These are phyloP conservation scores for Aaosphaeria pasadenensis DNA, from an alignment of 2,329 filamentous ascomycete species.

Conservation along the genomic window DNA sequence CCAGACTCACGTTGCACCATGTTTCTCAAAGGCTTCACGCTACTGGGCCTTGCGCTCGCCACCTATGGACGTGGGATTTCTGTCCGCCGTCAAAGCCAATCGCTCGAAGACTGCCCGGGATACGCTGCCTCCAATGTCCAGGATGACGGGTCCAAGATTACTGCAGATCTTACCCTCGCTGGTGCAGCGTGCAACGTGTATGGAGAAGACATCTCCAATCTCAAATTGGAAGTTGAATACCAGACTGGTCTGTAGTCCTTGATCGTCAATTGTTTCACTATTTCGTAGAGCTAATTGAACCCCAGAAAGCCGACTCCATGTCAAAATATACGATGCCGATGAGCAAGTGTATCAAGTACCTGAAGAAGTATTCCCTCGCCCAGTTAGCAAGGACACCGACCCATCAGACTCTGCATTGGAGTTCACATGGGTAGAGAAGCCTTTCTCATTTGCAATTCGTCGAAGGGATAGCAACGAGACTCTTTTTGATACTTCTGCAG, in stretches of 20 bases:
- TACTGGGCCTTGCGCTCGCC: too few species aligned
- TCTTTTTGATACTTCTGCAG: conserved; percentile 68
- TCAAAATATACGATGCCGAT: conserved; percentile 67
- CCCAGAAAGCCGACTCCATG: conserved; percentile 63
- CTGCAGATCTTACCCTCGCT: conserved; percentile 66
- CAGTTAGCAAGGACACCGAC: conserved; percentile 34
- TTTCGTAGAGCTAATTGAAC: not conserved
- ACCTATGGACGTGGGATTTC: too few species aligned
- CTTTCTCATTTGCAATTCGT: conserved; percentile 65
- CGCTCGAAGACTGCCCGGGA: conserved; percentile 55
- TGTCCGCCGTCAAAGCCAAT: not conserved
- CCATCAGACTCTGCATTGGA: conserved; percentile 46
- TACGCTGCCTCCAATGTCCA: conserved; percentile 63
- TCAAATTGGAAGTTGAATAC: conserved; percentile 59
- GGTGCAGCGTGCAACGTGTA: conserved; percentile 63
- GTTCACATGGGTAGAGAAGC: conserved; percentile 54
- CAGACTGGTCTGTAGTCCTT: conserved; percentile 51
- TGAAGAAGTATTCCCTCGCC: conserved; percentile 63
- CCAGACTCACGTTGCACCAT: too few species aligned
- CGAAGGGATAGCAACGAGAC: conserved; percentile 56
- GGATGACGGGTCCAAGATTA: conserved; percentile 54
- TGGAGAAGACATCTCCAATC: conserved; percentile 53
- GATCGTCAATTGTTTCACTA: conserved; percentile 53
- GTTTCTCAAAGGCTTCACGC: too few species aligned
- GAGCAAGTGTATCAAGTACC: conserved; percentile 73